Evolutionary conservation across 2,329 filamentous ascomycete genomes (phyloP).

Genomic region (Cladosporium halotolerans): DNA sequence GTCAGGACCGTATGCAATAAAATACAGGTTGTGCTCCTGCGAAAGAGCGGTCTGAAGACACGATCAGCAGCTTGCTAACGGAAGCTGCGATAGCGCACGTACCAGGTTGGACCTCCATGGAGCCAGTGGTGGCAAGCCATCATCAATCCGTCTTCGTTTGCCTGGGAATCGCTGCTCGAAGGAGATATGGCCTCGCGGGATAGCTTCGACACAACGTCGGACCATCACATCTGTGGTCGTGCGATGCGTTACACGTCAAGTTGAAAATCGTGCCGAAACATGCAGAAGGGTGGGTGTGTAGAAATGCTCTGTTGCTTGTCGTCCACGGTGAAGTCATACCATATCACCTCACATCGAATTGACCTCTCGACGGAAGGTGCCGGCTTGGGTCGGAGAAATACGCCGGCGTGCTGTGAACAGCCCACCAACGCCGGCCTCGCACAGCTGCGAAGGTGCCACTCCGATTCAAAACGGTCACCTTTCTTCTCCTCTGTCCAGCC

Average conservation of each 20-base stretch:
- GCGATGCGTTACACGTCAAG: too few relatives aligned
- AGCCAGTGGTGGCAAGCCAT: constrained; percentile 4
- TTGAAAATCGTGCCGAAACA: too few relatives aligned
- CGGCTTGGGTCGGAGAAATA: too few relatives aligned
- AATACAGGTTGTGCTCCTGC: constrained; percentile 42
- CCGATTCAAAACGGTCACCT: not conserved
- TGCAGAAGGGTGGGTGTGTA: too few relatives aligned
- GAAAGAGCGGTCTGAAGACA: constrained; percentile 38
- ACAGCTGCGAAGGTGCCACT: not conserved
- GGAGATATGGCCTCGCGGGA: constrained; percentile 17
- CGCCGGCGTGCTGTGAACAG: too few relatives aligned
- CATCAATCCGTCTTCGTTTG: constrained; percentile 16
- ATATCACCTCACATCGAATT: not conserved
- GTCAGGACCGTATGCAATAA: constrained; percentile 36
- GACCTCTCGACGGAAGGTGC: not conserved
- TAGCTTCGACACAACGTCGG: constrained; percentile 6
- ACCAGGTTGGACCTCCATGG: constrained; percentile 9
- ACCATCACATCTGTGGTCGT: constrained; percentile 1
- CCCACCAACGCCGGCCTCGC: too few relatives aligned
- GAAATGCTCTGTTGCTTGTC: not conserved
- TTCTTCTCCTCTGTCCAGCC: too few relatives aligned
- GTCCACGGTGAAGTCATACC: not conserved
- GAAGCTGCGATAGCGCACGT: not conserved
- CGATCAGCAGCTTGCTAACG: not conserved
- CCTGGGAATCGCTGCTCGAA: constrained; percentile 24